Evolutionary conservation across 257 asterid genomes (phyloP).

Genomic region (Solanum lignicaule): DNA sequence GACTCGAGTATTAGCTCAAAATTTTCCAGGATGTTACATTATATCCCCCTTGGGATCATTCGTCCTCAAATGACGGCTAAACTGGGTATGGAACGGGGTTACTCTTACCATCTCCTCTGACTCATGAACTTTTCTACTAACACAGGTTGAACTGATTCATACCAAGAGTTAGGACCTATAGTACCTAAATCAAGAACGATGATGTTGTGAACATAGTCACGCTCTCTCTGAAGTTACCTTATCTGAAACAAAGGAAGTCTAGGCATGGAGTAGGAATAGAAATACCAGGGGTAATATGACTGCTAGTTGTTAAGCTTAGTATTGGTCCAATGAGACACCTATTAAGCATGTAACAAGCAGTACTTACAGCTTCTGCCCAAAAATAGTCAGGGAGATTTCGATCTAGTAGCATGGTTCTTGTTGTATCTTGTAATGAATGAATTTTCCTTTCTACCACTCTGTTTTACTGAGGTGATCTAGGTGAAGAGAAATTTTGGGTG

Average conservation of each 20-base stretch:
- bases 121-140: background rate
- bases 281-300: background rate
- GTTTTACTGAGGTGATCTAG: background rate
- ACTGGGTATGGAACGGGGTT: background rate
- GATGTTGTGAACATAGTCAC: background rate
- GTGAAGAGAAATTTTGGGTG: background rate
- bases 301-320: background rate
- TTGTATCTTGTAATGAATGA: background rate
- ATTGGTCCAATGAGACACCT: background rate
- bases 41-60: background rate
- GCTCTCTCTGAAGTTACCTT: background rate
- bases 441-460: background rate
- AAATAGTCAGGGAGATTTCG: background rate
- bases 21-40: background rate
- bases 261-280: background rate
- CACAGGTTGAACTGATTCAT: background rate
- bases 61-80: background rate
- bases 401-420: background rate
- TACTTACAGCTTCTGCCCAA: background rate
- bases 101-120: background rate
- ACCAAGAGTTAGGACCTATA: background rate
- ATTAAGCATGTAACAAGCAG: background rate
- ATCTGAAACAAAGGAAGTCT: background rate
- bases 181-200: background rate
- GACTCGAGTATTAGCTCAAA: too few relatives aligned